Conservation (phyloP, 805 yeast genomes). For the Tetrapisispora phaffii region DNA sequence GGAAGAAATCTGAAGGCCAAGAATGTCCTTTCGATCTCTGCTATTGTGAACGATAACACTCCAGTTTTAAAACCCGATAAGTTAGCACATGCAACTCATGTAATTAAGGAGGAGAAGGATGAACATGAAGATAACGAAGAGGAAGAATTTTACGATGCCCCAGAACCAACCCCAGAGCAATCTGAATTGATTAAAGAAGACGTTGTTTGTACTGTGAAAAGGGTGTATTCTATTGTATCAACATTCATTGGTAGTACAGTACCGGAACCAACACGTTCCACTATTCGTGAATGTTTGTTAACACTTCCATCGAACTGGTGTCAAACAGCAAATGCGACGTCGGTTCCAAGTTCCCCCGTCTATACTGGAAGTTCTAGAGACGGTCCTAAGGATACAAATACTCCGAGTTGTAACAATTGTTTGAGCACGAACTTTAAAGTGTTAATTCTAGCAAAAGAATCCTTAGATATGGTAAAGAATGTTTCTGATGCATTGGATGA, state of each 20-base stretch:
- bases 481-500: slow-evolving; percentile 79
- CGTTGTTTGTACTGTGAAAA: slow-evolving; percentile 79
- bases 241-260: slow-evolving; percentile 69
- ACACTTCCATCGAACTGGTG: slow-evolving; percentile 72
- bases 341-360: slow-evolving; percentile 3
- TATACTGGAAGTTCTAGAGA: neutral
- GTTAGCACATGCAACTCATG: no score
- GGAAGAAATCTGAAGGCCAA: neutral
- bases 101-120: neutral
- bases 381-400: neutral
- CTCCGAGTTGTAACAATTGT: neutral
- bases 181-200: slow-evolving; percentile 56
- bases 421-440: slow-evolving; percentile 57
- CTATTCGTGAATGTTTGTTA: slow-evolving; percentile 70
- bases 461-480: slow-evolving; percentile 75
- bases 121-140: slow-evolving; percentile 5
- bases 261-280: slow-evolving; percentile 69
- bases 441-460: slow-evolving; percentile 75
- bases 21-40: neutral
- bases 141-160: slow-evolving; percentile 29
- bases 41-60: neutral
- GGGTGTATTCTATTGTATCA: slow-evolving; percentile 76
- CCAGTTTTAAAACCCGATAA: neutral
- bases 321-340: slow-evolving; percentile 24
- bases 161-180: slow-evolving; percentile 20